Evolutionary conservation across 1,284 basidiomycete genomes (phyloP), one percentile per base, ranked within the genome.

Genomic region (Sporisorium sorghi): DNA sequence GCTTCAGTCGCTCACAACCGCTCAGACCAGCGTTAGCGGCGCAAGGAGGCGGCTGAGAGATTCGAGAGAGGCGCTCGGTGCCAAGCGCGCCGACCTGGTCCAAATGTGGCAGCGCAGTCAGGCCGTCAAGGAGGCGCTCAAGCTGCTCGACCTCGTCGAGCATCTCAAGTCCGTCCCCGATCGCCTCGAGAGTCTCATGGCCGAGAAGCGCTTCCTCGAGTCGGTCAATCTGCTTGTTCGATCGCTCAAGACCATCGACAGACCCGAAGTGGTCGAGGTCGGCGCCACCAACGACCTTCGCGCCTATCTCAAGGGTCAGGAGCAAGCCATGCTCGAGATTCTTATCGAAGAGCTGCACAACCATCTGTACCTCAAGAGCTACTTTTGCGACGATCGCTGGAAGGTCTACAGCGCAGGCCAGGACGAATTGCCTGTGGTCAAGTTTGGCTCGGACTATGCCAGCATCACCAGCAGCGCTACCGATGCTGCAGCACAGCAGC

Each of bases 331-430:
- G 63, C 75, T 84, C 44, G 83, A 99, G 73, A 97, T 99, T 61
- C 86, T 99, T 55, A 88, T 97, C 17, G 97, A 99, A 76, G 97
- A 99, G 83, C 87, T 99, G 24, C 95, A 99, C 84, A 94, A 91
- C 79, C 97, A 99, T 85, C 86, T 99, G n/a, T 99, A 98, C 85
- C 89, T 99, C 63, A 98, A 97, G 83, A 93, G 92, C 8, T 95
- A 94, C 85, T 97, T 94, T 90, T 96, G 92, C 83, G 96, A 99
- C 76, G 89, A 90, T 10, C 89, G 96, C 47, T 99, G 97, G 97
- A 88, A 89, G 26, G 86, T 91, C 0, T 98, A 97, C 85, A 86
- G 87, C 10, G 90, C 91, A 0, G 92, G 92, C 50, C 95, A 97
- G 84, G 94, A 77, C 21, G 47, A 68, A 12, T 50, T 84, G 42